A percentile compares a stretch with the other conserved stretches of the same genome.
Conservation (phyloP, 2,329 filamentous ascomycete species). For the Fusarium praegraminearum region DNA sequence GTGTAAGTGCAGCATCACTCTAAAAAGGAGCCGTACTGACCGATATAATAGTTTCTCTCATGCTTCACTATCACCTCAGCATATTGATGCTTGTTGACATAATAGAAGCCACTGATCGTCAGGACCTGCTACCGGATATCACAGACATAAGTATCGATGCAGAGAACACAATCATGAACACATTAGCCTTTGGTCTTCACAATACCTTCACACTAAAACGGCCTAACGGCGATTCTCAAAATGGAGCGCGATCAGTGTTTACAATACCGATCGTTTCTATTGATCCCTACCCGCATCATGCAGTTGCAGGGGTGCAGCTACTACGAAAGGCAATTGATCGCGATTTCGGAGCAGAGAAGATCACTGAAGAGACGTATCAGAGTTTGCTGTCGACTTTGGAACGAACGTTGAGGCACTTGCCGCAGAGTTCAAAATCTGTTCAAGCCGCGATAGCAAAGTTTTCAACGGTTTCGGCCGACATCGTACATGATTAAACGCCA, state of each 20-base stretch:
- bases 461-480: conserved; percentile 8
- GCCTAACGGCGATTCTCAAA: not conserved
- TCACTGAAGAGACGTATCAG: conserved; percentile 45
- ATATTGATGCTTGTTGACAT: conserved; percentile 50
- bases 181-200: conserved; percentile 49
- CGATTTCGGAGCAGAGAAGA: conserved; percentile 45
- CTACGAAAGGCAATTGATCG: conserved; percentile 49
- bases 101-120: conserved; percentile 48
- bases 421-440: conserved; percentile 51
- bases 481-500: not conserved
- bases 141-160: conserved; percentile 45
- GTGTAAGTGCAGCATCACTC: conserved; percentile 40
- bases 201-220: conserved; percentile 43
- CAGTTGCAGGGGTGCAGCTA: conserved; percentile 49
- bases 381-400: conserved; percentile 47
- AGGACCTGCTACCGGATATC: conserved; percentile 45
- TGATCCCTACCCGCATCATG: conserved; percentile 51
- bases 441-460: conserved; percentile 47
- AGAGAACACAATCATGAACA: conserved; percentile 51
- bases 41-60: conserved; percentile 44
- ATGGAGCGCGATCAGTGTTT: conserved; percentile 11
- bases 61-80: conserved; percentile 52
- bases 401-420: conserved; percentile 44
- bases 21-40: not conserved
- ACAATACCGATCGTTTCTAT: conserved; percentile 50